Evolutionary conservation across 495 filamentous ascomycete genomes (phyloP).

Genomic region (Cenococcum geophilum): DNA sequence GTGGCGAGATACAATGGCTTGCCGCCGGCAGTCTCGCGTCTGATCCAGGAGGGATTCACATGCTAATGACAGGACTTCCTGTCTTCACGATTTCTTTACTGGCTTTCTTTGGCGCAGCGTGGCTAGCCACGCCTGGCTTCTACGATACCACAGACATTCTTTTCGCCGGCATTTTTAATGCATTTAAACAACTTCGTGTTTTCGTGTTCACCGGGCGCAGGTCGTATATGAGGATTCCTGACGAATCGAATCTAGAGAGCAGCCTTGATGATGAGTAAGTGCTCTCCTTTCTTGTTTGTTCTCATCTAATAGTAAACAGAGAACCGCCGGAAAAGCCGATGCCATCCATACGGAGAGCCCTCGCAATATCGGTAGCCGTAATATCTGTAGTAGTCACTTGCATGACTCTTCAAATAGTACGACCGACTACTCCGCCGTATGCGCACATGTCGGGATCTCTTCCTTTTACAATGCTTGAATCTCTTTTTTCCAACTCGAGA

Average conservation of each 20-base stretch:
- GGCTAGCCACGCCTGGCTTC: neutral
- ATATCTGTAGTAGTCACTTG: neutral
- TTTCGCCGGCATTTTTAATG: neutral
- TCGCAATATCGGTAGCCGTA: neutral
- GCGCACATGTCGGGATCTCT: slow-evolving; percentile 5
- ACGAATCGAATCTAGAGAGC: neutral
- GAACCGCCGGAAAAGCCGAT: neutral
- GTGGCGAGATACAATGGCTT: slow-evolving; percentile 4
- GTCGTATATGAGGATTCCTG: neutral
- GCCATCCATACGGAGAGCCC: neutral
- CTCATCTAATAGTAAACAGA: neutral
- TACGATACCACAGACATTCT: neutral
- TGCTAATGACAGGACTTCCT: slow-evolving; percentile 1
- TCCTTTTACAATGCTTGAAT: neutral
- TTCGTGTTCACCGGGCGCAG: neutral
- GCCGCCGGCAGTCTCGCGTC: neutral
- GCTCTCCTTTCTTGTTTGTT: neutral
- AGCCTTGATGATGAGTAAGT: neutral
- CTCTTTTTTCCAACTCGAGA: neutral
- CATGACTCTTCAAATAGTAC: neutral
- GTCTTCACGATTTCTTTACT: neutral
- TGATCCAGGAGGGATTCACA: neutral
- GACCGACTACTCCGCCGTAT: slow-evolving; percentile 3
- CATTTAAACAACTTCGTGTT: slow-evolving; percentile 1
- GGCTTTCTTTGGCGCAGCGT: neutral